These are phyloP conservation scores for Chloropicon primus DNA, from an alignment of 139 green algal species.

Conservation along the genomic window DNA sequence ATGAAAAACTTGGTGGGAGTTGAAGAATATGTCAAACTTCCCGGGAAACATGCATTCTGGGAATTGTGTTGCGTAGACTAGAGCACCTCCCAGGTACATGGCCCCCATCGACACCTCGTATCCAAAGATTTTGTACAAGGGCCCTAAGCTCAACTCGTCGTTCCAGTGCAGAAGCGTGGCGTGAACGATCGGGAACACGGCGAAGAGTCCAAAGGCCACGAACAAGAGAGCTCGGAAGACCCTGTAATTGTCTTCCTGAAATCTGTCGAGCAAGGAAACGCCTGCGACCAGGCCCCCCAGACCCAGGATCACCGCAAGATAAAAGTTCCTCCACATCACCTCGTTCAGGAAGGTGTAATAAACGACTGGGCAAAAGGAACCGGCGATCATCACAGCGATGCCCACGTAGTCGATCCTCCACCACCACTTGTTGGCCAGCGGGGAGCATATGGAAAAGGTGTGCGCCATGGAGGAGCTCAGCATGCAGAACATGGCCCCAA, in stretches of 20 bases:
- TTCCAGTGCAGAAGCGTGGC: background rate
- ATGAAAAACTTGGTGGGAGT: conserved; percentile 94
- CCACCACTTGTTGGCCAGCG: conserved; percentile 15
- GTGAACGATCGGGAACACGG: background rate
- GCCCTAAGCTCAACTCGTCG: background rate
- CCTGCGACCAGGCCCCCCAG: conserved; percentile 49
- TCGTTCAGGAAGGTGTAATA: conserved; percentile 91
- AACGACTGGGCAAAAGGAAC: conserved; percentile 83
- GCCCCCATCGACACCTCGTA: conserved; percentile 64
- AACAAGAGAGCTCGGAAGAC: conserved; percentile 56
- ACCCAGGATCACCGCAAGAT: conserved; percentile 49
- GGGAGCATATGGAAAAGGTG: conserved; percentile 71
- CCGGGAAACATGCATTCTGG: conserved; percentile 83
- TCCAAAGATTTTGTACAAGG: background rate
- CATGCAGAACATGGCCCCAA: conserved; percentile 79
- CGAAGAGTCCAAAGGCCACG: conserved; percentile 48
- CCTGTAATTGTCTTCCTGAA: conserved; percentile 51
- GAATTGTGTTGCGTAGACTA: conserved; percentile 64
- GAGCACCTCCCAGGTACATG: conserved; percentile 74
- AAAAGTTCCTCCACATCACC: conserved; percentile 46
- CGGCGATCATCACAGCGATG: conserved; percentile 84
- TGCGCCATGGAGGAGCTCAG: conserved; percentile 67
- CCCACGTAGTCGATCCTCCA: conserved; percentile 87
- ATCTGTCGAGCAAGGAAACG: conserved; percentile 45
- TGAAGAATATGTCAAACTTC: conserved; percentile 72